Conservation (phyloP, 192 early-diverging fungal genomes). For the Linnemannia zychae region DNA sequence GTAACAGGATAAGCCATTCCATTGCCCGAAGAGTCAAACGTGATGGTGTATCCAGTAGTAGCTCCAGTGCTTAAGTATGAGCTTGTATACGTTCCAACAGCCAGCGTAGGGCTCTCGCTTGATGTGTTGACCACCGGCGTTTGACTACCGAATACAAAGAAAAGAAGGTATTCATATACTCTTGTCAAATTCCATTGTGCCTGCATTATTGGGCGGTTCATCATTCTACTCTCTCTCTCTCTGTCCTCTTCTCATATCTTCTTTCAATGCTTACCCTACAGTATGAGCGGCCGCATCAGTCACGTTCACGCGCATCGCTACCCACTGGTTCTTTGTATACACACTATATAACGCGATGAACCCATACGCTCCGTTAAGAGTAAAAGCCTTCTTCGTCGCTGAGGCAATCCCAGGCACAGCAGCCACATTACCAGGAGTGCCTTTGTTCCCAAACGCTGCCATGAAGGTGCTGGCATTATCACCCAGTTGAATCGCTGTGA, state of each 20-base stretch:
- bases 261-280: too few relatives aligned
- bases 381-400: background rate
- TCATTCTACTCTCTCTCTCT: too few relatives aligned
- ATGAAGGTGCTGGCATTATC: background rate
- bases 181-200: too few relatives aligned
- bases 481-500: background rate
- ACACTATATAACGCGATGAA: background rate
- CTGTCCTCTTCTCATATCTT: too few relatives aligned
- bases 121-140: background rate
- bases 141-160: background rate
- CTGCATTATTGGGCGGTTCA: too few relatives aligned
- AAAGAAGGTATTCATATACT: background rate
- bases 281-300: background rate
- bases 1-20: background rate
- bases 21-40: background rate
- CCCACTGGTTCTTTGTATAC: background rate
- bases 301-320: background rate
- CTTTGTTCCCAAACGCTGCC: background rate
- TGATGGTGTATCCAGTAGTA: background rate
- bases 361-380: background rate
- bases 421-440: background rate
- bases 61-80: background rate
- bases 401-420: background rate
- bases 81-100: background rate
- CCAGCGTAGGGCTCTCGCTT: background rate